phyloP scores from a whole-genome alignment of 495 filamentous ascomycete genomes.

The Neurospora sublineolata region DNA sequence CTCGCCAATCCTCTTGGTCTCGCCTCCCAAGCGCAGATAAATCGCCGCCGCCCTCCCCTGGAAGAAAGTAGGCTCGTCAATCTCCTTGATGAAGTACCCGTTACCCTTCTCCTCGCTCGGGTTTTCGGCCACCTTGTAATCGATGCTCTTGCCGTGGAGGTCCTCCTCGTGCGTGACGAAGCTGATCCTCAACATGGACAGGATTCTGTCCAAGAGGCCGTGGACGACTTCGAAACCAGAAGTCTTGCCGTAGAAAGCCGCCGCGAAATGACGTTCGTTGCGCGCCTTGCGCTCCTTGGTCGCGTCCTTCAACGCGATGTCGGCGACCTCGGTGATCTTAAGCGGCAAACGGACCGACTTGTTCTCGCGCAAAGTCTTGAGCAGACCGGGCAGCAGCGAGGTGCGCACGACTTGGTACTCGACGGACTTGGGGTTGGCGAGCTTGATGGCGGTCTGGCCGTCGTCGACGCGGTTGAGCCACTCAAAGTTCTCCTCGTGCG shows the following conservation, averaged over 20 bases:
- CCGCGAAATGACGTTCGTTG: slow-evolving; percentile 90
- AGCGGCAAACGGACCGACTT: slow-evolving; percentile 81
- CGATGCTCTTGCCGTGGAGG: slow-evolving; percentile 38
- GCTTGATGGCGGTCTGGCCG: slow-evolving; percentile 70
- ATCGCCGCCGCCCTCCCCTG: slow-evolving; percentile 77
- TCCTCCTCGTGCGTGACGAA: slow-evolving; percentile 71
- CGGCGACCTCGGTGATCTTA: slow-evolving; percentile 85
- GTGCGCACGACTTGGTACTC: slow-evolving; percentile 97
- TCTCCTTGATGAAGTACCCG: slow-evolving; percentile 81
- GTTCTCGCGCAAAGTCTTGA: slow-evolving; percentile 95
- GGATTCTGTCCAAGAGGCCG: slow-evolving; percentile 80
- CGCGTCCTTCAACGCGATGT: slow-evolving; percentile 82
- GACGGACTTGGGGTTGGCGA: slow-evolving; percentile 89
- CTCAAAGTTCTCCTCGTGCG: slow-evolving; percentile 94
- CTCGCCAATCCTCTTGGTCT: slow-evolving; percentile 62
- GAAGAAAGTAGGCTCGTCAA: slow-evolving; percentile 87
- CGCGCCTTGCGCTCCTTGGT: slow-evolving; percentile 66
- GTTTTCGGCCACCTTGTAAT: slow-evolving; percentile 39
- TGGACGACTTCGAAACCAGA: slow-evolving; percentile 94
- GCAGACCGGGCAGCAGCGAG: slow-evolving; percentile 71
- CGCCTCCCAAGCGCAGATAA: slow-evolving; percentile 57
- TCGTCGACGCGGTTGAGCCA: slow-evolving; percentile 92
- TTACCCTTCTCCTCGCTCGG: slow-evolving; percentile 39
- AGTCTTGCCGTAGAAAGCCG: slow-evolving; percentile 91
- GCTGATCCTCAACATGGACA: slow-evolving; percentile 79